phyloP scores from a whole-genome alignment of 768 basidiomycete species.

The Suillus clintonianus region DNA sequence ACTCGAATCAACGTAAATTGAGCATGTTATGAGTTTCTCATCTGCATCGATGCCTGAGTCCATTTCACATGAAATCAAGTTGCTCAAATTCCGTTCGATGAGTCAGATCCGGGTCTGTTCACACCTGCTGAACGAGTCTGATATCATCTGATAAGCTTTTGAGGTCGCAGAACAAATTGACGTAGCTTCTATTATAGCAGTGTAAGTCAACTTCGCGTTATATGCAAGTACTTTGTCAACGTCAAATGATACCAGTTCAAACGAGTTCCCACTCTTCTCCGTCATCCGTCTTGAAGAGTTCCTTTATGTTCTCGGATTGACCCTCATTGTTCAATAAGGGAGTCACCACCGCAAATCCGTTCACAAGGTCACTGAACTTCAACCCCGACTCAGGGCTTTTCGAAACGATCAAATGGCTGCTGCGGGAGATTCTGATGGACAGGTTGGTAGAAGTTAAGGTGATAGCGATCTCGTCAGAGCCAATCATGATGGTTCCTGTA shows the following conservation, averaged over 20 bases:
- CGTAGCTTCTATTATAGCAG: conserved; percentile 46
- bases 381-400: background rate
- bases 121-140: no score
- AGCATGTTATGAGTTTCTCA: background rate
- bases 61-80: conserved; percentile 2
- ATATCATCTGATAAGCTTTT: conserved; percentile 81
- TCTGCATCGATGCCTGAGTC: conserved; percentile 42
- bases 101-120: conserved; percentile 52
- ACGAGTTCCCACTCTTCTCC: background rate
- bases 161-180: conserved; percentile 78
- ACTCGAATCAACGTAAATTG: background rate
- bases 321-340: background rate
- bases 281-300: background rate
- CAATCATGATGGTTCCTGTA: background rate
- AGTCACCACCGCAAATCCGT: background rate
- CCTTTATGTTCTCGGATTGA: background rate
- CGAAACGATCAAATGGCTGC: background rate
- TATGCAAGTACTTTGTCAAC: background rate
- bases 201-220: background rate
- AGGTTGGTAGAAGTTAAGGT: background rate
- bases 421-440: background rate
- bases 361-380: background rate
- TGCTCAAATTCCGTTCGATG: conserved; percentile 62
- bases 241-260: background rate
- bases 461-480: background rate